phyloP scores from a whole-genome alignment of 2,329 filamentous ascomycete genomes.

The Huntiella moniliformis region DNA sequence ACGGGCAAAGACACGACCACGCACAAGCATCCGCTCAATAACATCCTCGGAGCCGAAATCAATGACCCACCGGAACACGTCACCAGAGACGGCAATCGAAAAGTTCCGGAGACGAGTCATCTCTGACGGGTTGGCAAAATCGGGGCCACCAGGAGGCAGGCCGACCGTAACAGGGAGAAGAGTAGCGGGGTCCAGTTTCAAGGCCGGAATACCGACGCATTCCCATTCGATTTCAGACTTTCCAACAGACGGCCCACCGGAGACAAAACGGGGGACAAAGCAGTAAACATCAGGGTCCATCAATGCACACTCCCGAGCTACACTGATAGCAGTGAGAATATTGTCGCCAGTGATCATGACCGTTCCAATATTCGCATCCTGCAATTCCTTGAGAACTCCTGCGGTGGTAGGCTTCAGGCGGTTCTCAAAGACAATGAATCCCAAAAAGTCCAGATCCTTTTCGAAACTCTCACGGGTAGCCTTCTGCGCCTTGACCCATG shows the following conservation, averaged over 20 bases:
- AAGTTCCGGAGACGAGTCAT: conserved; percentile 69
- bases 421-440: conserved; percentile 98
- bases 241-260: conserved; percentile 28
- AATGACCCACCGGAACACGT: conserved; percentile 91
- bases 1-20: conserved; percentile 82
- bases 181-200: conserved; percentile 57
- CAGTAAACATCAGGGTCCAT: conserved; percentile 69
- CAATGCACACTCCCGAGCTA: conserved; percentile 74
- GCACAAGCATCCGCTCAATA: conserved; percentile 70
- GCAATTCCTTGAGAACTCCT: conserved; percentile 62
- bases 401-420: conserved; percentile 83
- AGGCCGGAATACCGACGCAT: conserved; percentile 62
- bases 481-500: conserved; percentile 88
- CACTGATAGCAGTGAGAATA: conserved; percentile 88
- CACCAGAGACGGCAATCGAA: conserved; percentile 73
- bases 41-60: conserved; percentile 74
- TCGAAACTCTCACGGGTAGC: conserved; percentile 79
- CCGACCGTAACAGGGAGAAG: conserved; percentile 48
- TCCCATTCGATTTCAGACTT: conserved; percentile 67
- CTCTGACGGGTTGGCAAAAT: conserved; percentile 73
- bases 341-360: conserved; percentile 99
- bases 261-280: conserved; percentile 74
- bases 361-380: conserved; percentile 64
- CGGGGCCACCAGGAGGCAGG: conserved; percentile 46
- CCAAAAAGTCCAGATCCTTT: conserved; percentile 65